phyloP scores from a whole-genome alignment of 2,329 filamentous ascomycete species.

The Beauveria pseudobassiana region DNA sequence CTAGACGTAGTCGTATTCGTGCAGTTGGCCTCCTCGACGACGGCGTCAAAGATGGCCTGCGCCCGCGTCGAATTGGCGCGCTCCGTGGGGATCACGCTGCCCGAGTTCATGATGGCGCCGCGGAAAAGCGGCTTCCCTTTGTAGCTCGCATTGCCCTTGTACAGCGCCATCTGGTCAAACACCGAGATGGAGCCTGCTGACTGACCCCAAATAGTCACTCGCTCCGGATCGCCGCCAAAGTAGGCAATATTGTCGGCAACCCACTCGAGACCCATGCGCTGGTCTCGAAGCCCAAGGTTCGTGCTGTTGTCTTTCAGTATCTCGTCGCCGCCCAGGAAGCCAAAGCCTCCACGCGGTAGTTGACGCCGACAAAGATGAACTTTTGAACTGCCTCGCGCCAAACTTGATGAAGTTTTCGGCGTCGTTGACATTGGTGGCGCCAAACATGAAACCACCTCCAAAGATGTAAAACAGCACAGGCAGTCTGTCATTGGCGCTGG shows the following conservation, averaged over 20 bases:
- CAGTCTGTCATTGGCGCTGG: constrained; percentile 33
- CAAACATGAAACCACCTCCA: constrained; percentile 40
- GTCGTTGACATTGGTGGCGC: constrained; percentile 31
- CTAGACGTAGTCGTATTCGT: neutral
- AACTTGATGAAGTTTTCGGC: constrained; percentile 25
- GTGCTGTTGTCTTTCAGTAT: constrained; percentile 45
- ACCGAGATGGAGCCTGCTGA: constrained; percentile 53
- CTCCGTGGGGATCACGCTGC: constrained; percentile 41
- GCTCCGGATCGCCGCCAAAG: constrained; percentile 58
- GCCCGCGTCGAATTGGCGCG: constrained; percentile 48
- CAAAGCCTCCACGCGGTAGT: constrained; percentile 57
- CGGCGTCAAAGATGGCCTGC: constrained; percentile 46
- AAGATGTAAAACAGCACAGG: constrained; percentile 53
- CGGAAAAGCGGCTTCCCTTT: constrained; percentile 59
- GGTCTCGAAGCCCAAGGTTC: constrained; percentile 55
- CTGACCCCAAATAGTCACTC: constrained; percentile 60
- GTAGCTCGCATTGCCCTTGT: constrained; percentile 54
- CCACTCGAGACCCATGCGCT: constrained; percentile 54
- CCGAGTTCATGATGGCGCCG: constrained; percentile 58
- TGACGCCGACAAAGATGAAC: constrained; percentile 56
- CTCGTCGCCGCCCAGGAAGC: constrained; percentile 51
- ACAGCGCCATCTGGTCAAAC: constrained; percentile 54
- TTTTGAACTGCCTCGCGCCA: constrained; percentile 41
- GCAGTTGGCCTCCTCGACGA: constrained; percentile 48
- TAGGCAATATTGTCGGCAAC: constrained; percentile 55